Percentiles rank a stretch among this genome's conserved stretches.
Evolutionary conservation across 495 filamentous ascomycete species (phyloP).

Genomic region (Trichocladium uniseriatum): DNA sequence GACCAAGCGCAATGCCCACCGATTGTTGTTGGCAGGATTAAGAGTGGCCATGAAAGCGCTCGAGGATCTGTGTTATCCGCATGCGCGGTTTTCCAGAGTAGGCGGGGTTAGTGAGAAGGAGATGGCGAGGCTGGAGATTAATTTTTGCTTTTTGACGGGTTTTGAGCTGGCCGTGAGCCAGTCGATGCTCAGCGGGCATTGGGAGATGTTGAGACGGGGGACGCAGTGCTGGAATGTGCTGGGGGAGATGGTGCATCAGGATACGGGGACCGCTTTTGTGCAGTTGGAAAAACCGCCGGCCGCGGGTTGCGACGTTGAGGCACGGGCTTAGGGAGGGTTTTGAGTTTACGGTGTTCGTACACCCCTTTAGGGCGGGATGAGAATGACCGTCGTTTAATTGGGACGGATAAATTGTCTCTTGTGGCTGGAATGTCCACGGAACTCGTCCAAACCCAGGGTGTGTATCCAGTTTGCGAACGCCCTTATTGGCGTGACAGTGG

Average conservation of each 20-base stretch:
- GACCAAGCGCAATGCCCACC: slow-evolving; percentile 75
- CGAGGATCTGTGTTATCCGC: slow-evolving; percentile 81
- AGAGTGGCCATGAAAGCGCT: slow-evolving; percentile 86
- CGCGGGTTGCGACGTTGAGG: not conserved
- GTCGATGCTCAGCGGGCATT: slow-evolving; percentile 49
- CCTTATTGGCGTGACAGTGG: too few relatives aligned
- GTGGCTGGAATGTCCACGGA: too few relatives aligned
- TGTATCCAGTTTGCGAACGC: too few relatives aligned
- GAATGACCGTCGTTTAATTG: not conserved
- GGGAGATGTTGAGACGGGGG: slow-evolving; percentile 38
- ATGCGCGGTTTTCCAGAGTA: slow-evolving; percentile 74
- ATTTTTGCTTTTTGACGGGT: slow-evolving; percentile 75
- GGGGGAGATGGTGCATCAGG: not conserved
- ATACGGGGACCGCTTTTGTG: slow-evolving; percentile 7
- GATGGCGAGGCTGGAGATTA: slow-evolving; percentile 76
- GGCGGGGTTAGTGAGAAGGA: slow-evolving; percentile 78
- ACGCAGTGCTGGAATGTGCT: slow-evolving; percentile 19
- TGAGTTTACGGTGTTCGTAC: too few relatives aligned
- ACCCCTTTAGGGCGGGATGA: too few relatives aligned
- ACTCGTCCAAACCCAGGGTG: too few relatives aligned
- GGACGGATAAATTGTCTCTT: too few relatives aligned
- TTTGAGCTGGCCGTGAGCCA: slow-evolving; percentile 70
- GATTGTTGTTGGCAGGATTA: slow-evolving; percentile 73
- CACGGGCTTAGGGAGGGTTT: too few relatives aligned
- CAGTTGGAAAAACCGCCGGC: slow-evolving; percentile 4